Evolutionary conservation across 768 basidiomycete species (phyloP).

Genomic region (Naganishia randhawae): DNA sequence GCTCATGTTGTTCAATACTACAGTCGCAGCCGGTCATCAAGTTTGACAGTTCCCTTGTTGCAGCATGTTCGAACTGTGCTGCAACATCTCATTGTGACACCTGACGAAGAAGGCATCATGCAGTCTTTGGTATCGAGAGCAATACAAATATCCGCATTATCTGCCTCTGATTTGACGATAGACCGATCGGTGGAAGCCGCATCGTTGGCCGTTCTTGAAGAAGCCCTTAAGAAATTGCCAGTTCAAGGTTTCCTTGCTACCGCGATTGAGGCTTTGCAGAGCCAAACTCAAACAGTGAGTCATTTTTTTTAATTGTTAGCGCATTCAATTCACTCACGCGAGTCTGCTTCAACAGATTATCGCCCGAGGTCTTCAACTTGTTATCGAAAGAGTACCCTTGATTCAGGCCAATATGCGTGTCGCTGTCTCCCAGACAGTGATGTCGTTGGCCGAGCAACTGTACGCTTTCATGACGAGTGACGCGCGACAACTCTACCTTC

Average conservation of each 20-base stretch:
- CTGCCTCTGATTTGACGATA: constrained; percentile 5
- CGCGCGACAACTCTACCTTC: not conserved
- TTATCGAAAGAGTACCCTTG: constrained; percentile 22
- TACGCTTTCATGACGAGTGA: not conserved
- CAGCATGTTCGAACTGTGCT: constrained; percentile 7
- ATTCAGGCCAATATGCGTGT: constrained; percentile 18
- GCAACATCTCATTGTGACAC: constrained; percentile 2
- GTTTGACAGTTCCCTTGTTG: constrained; percentile 40
- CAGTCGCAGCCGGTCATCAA: constrained; percentile 19
- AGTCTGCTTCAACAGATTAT: not conserved
- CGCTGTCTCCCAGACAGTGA: constrained; percentile 2
- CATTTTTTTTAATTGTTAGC: not conserved
- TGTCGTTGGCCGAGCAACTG: constrained; percentile 4
- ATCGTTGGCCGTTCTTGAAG: constrained; percentile 7
- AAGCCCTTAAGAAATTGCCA: constrained; percentile 15
- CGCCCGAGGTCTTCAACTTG: constrained; percentile 19
- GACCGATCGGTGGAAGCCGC: constrained; percentile 1
- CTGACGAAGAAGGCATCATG: constrained; percentile 2
- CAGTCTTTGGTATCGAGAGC: constrained; percentile 8
- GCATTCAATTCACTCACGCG: not conserved
- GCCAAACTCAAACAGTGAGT: constrained; percentile 8
- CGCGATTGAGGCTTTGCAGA: constrained; percentile 19
- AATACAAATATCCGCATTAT: constrained; percentile 10
- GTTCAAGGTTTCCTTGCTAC: constrained; percentile 18
- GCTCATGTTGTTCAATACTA: not conserved